Evolutionary conservation across 139 green algal species (phyloP), one percentile per base, ranked within the genome.

Genomic region (Picochlorum costavermella): DNA sequence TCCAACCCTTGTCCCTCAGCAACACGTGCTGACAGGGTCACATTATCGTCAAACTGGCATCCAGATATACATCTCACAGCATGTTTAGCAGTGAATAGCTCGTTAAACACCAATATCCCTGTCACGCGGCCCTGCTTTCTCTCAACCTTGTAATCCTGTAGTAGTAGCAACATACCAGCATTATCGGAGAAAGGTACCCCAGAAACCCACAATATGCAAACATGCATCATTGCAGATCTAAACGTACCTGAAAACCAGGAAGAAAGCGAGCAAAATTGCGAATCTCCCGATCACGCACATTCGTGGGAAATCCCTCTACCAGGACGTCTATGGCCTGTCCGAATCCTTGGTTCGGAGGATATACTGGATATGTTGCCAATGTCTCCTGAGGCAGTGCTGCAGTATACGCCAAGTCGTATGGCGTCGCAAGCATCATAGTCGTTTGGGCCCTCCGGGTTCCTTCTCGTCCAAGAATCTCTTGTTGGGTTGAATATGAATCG

Each of bases 211-310:
- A 6, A 16, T 6, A 59, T 30, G 23, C 50, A 33, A 40, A 33
- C 6, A 59, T 16, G 33, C 8, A 30, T 31, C 20, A 30, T 40
- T 6, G 1, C n/a, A 0, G 23, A 33, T 59, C 6, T 50, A 68
- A n/a, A 13, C 70, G 16, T 33, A 90, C 86, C 79, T 95, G 84
- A 64, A 95, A 96, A 26, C 87, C 90, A 9, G 87, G 86, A 57
- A 96, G 69, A 69, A 95, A 96, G 6, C 88, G 78, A 33, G 96
- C 72, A 59, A 97, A 63, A 66, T 96, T 97, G 62, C 93, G 94
- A n/a, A 97, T 81, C 75, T 97, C 90, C 2, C 90, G 70, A 74
- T 97, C 90, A 69, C 88, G 92, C 4, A 95, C 75, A 40, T 97
- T 89, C 1, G 58, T 31, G 0, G 90, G 90, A 60, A 97, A 97